phyloP scores from a whole-genome alignment of 148 eudicot species.

The Cornus controversa region DNA sequence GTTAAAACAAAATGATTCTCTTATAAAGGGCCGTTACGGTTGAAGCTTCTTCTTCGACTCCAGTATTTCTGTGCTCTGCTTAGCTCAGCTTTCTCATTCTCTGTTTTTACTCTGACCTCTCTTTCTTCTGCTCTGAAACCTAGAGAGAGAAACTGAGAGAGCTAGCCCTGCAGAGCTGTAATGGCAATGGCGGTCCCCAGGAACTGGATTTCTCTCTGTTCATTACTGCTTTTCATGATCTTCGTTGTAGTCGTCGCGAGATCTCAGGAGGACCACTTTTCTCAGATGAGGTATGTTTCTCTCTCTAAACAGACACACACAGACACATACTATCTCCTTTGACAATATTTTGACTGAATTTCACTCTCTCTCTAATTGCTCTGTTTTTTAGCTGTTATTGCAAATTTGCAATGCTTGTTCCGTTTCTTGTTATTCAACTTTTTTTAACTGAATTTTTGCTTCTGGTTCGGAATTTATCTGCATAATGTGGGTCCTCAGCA shows the following conservation, averaged over 20 bases:
- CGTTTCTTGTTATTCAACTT: neutral
- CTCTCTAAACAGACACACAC: neutral
- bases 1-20: neutral
- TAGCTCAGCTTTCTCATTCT: neutral
- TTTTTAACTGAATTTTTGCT: no score
- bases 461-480: neutral
- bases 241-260: slow-evolving; percentile 12
- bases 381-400: neutral
- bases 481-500: neutral
- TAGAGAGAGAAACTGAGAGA: neutral
- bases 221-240: slow-evolving; percentile 15
- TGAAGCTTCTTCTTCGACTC: neutral
- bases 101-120: neutral
- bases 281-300: neutral
- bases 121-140: neutral
- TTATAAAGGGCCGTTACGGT: slow-evolving; percentile 17
- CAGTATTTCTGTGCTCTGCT: neutral
- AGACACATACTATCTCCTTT: neutral
- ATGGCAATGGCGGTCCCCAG: slow-evolving; percentile 19
- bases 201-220: slow-evolving; percentile 22
- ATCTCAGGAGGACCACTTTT: neutral
- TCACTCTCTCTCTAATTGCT: neutral
- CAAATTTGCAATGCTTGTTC: no score
- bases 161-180: neutral
- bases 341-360: neutral